Base-by-base conservation (phyloP, 768 basidiomycete species). In the Psilocybe azurescens region DNA sequence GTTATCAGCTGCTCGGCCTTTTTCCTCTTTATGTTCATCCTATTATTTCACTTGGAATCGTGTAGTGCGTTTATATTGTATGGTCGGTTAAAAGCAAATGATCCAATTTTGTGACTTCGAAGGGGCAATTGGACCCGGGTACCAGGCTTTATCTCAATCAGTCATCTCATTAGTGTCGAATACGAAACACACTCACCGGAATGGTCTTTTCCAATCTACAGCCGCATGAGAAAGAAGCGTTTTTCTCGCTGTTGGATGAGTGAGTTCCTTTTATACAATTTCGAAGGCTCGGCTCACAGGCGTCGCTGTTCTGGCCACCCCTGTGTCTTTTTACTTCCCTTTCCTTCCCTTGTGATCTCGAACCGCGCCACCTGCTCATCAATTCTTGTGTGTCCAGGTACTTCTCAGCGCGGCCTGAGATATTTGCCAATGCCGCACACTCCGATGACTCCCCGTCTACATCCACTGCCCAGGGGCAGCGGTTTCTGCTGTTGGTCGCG, bases 181-280 rank as follows among this genome's bases (percentile, higher is more conserved):
- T 28, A 53, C 52, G 49, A 49, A 53, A 48, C 50, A 59, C 62
- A 63, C 67, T 59, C 58, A 68, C 65, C 67, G 58, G 61, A 59
- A 92, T 92, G 91, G 89, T 89, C 46, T 94, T 94, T 69, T 72
- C 90, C 58, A 88, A 83, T 65, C 82, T 94, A 50, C 78, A 84
- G 18, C 62, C 75, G 54, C 76, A 86, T 65, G 92, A 94, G 73
- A 93, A 93, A 73, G 84, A 90, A 58, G 91, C 92, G 13, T 93
- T 94, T 74, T 94, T 94, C 70, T 80, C 83, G 32, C 82, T 94
- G 24, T 78, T 94, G 38, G 92, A 94, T 71, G 92, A 94, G 92
- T 93, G 73, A 76, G 81, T 74, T 63, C 54, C 56, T 48, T 63
- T 70, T 61, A 61, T 60, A 54, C 57, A 44, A 24, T 50, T 49